Evolutionary conservation across 345 rosid species (phyloP).

Genomic region (Theobroma cacao): DNA sequence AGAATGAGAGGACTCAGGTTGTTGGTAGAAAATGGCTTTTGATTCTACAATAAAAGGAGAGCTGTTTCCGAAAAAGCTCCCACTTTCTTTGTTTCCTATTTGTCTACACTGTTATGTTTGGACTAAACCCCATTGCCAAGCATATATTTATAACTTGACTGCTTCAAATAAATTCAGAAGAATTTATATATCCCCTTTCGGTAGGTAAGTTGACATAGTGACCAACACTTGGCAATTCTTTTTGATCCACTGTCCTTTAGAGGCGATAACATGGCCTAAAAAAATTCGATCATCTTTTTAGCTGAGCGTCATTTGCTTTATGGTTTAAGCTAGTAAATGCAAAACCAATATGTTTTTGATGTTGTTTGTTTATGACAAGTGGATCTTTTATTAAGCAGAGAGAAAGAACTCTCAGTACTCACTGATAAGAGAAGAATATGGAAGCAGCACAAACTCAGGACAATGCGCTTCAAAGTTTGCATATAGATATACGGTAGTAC

Average conservation of each 20-base stretch:
- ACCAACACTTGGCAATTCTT: not conserved
- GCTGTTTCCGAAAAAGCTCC: not conserved
- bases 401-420: not conserved
- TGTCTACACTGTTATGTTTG: too few relatives aligned
- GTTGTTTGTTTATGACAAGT: not conserved
- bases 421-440: not conserved
- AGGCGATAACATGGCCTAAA: conserved; percentile 10
- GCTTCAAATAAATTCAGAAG: not conserved
- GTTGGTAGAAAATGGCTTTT: not conserved
- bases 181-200: not conserved
- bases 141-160: too few relatives aligned
- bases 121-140: too few relatives aligned
- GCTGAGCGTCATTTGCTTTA: conserved; percentile 5
- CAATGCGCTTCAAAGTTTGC: conserved; percentile 6
- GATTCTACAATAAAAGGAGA: not conserved
- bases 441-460: conserved; percentile 12
- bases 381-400: not conserved
- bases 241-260: not conserved
- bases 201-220: not conserved
- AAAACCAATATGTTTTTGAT: not conserved
- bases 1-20: not conserved
- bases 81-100: not conserved
- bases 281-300: conserved; percentile 10
- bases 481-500: not conserved
- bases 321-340: not conserved